These are phyloP conservation scores for Hypoxylon trugodes DNA, from an alignment of 495 filamentous ascomycete species.

Conservation along the genomic window DNA sequence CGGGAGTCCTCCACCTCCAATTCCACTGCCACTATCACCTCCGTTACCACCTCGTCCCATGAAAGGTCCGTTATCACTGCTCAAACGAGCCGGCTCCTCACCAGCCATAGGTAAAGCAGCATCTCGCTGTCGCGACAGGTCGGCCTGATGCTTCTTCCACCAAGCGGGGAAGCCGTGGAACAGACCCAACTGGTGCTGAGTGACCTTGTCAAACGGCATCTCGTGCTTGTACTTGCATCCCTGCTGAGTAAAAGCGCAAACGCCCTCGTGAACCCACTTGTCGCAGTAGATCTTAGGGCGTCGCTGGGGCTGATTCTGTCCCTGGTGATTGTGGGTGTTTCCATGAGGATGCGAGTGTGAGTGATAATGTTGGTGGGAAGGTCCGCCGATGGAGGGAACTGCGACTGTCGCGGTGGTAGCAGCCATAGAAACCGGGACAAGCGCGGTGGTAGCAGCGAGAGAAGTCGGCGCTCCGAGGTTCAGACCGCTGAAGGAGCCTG, in stretches of 20 bases:
- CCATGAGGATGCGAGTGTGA: no score
- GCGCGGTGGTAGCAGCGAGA: not conserved
- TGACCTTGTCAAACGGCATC: conserved; percentile 72
- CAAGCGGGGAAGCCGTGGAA: conserved; percentile 61
- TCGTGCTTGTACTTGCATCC: conserved; percentile 89
- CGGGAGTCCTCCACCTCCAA: not conserved
- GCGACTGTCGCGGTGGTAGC: not conserved
- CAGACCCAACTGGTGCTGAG: conserved; percentile 69
- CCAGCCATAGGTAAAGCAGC: not conserved
- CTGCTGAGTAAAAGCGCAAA: conserved; percentile 84
- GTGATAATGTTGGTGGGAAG: no score
- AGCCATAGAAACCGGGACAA: not conserved
- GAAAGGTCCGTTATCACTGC: not conserved
- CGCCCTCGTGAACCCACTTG: conserved; percentile 84
- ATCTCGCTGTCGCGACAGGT: conserved; percentile 45
- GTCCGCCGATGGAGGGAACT: not conserved
- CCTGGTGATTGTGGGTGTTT: no score
- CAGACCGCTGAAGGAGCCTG: not conserved
- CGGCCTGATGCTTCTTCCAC: conserved; percentile 61
- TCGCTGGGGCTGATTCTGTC: conserved; percentile 31
- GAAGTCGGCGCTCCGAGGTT: not conserved
- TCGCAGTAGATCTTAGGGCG: conserved; percentile 78
- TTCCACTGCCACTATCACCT: not conserved
- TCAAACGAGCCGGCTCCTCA: not conserved
- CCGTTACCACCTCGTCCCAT: conserved; percentile 6